Base-by-base conservation (phyloP, 2,329 filamentous ascomycete genomes). In the Trichophyton schoenleinii region DNA sequence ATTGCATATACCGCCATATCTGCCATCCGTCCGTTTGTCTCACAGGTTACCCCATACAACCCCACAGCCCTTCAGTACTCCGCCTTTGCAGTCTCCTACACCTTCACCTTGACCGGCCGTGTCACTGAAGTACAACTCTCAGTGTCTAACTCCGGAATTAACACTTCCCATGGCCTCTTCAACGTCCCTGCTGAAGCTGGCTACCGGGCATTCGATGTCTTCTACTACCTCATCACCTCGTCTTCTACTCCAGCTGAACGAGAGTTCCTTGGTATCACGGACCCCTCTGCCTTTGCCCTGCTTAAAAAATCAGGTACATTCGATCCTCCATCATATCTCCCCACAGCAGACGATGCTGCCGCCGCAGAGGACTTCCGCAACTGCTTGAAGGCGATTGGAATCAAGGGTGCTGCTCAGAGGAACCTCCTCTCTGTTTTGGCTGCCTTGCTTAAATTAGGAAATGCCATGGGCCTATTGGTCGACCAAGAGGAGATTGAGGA, bases 161-260 rank as follows among this genome's bases (percentile, higher is more conserved):
- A 99, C 71, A 94, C 91, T 0, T 76, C 80, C 20, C 84, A 84
- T 64, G 94, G 92, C 48, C 79, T 99, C 9, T 78, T 96, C 15
- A 85, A 88, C 61, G 84, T 99, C 15, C 89, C 94, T 0, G 74
- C 85, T 0, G 85, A 96, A 70, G 70, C 84, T 5, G 94, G 94
- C 11, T 90, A 90, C 73, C 86, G 94, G 64, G 94, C 92, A 2
- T 99, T 99, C 68, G 92, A 99, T 70, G 94, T 95, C 58, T 97
- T 99, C 71, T 97, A 99, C 77, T 97, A 96, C 69, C 83, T 99
- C 0, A 81, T 97, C 48, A 95, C 91, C 0, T 91, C 88, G n/a
- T 88, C 89, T 0, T 95, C 94, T 0, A 94, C 89, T 0, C 85
- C 87, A 3, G 87, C 90, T 1, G 94, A 99, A 75, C 82, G 90